A percentile compares a stretch with the other conserved stretches of the same genome.
phyloP scores from a whole-genome alignment of 306 rosid species.

The Dryas octopetala region DNA sequence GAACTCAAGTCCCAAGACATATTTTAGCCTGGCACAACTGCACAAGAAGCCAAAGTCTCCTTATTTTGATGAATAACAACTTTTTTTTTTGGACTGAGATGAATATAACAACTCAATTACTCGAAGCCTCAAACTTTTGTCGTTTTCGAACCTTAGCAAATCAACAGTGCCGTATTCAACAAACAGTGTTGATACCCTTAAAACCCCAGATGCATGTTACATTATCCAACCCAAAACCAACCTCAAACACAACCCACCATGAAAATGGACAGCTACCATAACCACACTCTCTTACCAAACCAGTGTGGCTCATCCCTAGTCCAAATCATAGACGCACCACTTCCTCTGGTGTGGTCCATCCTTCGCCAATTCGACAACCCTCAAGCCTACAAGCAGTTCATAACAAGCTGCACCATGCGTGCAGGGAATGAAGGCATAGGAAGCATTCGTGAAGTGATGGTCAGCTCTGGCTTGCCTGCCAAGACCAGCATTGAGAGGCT shows the following conservation, averaged over 20 bases:
- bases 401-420: constrained; percentile 46
- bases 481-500: constrained; percentile 51
- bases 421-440: constrained; percentile 51
- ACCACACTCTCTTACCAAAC: constrained; percentile 22
- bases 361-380: constrained; percentile 59
- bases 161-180: too few relatives aligned
- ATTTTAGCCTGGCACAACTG: background rate
- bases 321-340: constrained; percentile 54
- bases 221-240: background rate
- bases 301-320: constrained; percentile 58
- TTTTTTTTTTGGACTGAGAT: too few relatives aligned
- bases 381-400: constrained; percentile 52
- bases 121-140: background rate
- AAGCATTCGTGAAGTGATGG: constrained; percentile 46
- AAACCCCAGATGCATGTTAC: background rate
- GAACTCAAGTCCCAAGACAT: background rate
- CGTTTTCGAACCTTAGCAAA: too few relatives aligned
- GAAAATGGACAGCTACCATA: constrained; percentile 35
- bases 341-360: constrained; percentile 56
- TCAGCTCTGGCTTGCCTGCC: constrained; percentile 58
- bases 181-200: background rate
- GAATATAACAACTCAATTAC: background rate
- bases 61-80: background rate
- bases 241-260: constrained; percentile 23
- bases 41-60: background rate